Conservation (phyloP, 2,329 filamentous ascomycete genomes). For the Coniochaeta hoffmannii region DNA sequence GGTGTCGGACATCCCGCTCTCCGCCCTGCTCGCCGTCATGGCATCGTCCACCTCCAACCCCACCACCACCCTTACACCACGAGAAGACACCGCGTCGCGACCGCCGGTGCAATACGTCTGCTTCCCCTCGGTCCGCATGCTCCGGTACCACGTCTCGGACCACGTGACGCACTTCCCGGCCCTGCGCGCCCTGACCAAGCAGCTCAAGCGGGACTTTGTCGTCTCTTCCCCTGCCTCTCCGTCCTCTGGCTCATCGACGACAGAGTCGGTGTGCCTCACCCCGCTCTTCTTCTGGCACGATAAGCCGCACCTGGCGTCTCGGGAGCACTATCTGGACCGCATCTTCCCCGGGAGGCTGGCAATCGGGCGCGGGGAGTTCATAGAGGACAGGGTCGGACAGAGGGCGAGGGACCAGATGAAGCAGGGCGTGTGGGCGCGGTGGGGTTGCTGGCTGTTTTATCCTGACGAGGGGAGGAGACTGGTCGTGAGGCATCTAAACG, state of each 20-base stretch:
- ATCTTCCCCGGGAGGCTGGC: slow-evolving; percentile 43
- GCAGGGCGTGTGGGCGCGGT: slow-evolving; percentile 39
- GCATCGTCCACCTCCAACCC: neutral
- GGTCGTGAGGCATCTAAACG: slow-evolving; percentile 43
- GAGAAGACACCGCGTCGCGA: slow-evolving; percentile 2
- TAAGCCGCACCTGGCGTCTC: slow-evolving; percentile 45
- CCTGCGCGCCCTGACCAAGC: slow-evolving; percentile 31
- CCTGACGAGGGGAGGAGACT: slow-evolving; percentile 35
- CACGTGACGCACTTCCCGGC: slow-evolving; percentile 34
- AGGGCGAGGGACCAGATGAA: slow-evolving; percentile 50
- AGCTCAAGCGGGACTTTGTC: slow-evolving; percentile 33
- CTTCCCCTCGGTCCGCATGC: slow-evolving; percentile 42
- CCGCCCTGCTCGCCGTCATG: slow-evolving; percentile 39
- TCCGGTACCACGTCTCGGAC: slow-evolving; percentile 39
- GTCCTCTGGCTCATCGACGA: slow-evolving; percentile 7
- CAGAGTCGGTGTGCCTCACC: slow-evolving; percentile 36
- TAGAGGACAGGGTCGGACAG: slow-evolving; percentile 49
- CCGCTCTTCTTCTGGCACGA: slow-evolving; percentile 54
- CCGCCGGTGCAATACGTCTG: slow-evolving; percentile 44
- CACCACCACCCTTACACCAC: neutral
- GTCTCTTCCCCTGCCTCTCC: neutral
- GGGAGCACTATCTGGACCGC: slow-evolving; percentile 38
- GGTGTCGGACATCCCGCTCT: slow-evolving; percentile 34
- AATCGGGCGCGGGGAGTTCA: slow-evolving; percentile 44
- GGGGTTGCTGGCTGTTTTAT: slow-evolving; percentile 50